A percentile compares a stretch with the other conserved stretches of the same genome.
Evolutionary conservation across 805 yeast genomes (phyloP).

Genomic region (Zygoascus bituminiphila): DNA sequence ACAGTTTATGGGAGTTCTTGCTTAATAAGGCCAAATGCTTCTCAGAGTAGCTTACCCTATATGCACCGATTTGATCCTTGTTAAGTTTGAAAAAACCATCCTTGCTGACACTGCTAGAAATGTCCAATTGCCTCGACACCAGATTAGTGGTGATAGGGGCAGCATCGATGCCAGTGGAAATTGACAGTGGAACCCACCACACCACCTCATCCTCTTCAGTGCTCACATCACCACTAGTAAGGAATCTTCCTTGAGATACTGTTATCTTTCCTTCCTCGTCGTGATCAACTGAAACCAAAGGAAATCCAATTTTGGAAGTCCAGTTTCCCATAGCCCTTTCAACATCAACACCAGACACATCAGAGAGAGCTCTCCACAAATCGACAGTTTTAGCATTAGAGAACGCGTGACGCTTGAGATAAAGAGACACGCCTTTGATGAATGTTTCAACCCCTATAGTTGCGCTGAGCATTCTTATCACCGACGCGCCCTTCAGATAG

Average conservation of each 20-base stretch:
- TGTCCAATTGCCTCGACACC: conserved; percentile 8
- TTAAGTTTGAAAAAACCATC: conserved; percentile 44
- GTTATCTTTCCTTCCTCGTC: conserved; percentile 29
- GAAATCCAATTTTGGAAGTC: conserved; percentile 70
- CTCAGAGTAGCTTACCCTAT: conserved; percentile 61
- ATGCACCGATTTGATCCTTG: conserved; percentile 66
- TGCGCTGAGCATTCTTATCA: conserved; percentile 67
- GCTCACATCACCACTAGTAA: conserved; percentile 52
- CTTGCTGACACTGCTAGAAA: conserved; percentile 11
- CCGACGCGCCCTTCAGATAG: conserved; percentile 72
- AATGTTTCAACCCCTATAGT: conserved; percentile 62
- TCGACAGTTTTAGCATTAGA: conserved; percentile 69
- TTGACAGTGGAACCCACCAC: conserved; percentile 34
- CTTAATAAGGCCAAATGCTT: conserved; percentile 66
- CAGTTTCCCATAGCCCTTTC: conserved; percentile 54
- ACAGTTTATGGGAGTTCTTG: conserved; percentile 43
- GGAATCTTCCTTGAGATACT: conserved; percentile 51
- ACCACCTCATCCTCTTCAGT: conserved; percentile 47
- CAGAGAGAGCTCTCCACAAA: conserved; percentile 60
- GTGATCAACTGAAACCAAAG: conserved; percentile 47
- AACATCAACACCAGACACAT: conserved; percentile 55
- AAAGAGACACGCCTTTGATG: conserved; percentile 62
- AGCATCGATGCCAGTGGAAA: conserved; percentile 18
- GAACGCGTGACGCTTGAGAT: conserved; percentile 54
- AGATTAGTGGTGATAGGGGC: conserved; percentile 26